phyloP scores from a whole-genome alignment of 768 basidiomycete species.

The Naganishia vishniacii region DNA sequence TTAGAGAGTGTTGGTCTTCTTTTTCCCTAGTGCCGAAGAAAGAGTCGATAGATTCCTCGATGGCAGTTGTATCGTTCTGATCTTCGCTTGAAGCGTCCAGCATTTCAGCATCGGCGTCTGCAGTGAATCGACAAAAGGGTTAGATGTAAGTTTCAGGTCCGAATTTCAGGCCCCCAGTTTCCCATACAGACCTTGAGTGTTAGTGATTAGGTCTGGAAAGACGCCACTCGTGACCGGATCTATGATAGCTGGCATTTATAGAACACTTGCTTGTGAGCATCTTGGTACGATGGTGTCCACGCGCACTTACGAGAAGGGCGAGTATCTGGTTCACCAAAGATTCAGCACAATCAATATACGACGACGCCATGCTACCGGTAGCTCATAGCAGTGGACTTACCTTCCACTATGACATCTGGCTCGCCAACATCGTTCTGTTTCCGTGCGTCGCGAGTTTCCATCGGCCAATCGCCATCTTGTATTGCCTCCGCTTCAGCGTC shows the following conservation, averaged over 20 bases:
- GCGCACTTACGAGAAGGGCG: neutral
- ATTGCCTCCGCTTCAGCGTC: neutral
- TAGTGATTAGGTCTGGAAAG: neutral
- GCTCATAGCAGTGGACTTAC: neutral
- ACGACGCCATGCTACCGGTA: too few relatives aligned
- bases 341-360: too few relatives aligned
- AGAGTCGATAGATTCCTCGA: conserved; percentile 11
- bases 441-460: neutral
- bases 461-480: conserved; percentile 10
- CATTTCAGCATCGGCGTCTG: neutral
- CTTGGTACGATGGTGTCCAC: too few relatives aligned
- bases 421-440: neutral
- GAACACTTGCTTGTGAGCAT: neutral
- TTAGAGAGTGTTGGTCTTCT: neutral
- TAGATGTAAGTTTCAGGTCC: too few relatives aligned
- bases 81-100: neutral
- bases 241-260: neutral
- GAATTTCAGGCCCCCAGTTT: too few relatives aligned
- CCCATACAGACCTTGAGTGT: neutral
- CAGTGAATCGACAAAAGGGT: too few relatives aligned
- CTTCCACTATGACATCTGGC: neutral
- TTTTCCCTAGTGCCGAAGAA: neutral
- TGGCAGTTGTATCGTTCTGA: neutral
- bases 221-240: conserved; percentile 1
- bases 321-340: too few relatives aligned